phyloP scores from a whole-genome alignment of 2,329 filamentous ascomycete genomes.

The Ascocoryne sarcoides region DNA sequence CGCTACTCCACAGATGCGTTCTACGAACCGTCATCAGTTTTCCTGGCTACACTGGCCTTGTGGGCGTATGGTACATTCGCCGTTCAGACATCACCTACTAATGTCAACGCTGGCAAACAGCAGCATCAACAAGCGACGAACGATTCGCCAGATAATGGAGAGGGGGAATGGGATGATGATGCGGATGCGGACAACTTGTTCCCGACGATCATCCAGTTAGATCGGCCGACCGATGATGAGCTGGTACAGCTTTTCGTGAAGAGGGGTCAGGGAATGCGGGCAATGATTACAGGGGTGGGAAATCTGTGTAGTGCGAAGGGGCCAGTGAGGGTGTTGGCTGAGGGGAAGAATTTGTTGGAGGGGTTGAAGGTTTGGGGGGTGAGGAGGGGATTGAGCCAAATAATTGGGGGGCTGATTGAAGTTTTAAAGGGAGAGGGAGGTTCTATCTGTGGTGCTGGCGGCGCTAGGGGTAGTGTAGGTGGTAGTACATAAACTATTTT shows the following conservation, averaged over 20 bases:
- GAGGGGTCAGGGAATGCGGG: conserved; percentile 40
- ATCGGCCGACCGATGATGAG: conserved; percentile 48
- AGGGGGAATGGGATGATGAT: conserved; percentile 2
- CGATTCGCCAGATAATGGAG: not conserved
- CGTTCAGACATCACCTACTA: not conserved
- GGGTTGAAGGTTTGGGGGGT: too few species aligned
- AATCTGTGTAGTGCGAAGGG: conserved; percentile 35
- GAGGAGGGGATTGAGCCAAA: too few species aligned
- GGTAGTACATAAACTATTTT: too few species aligned
- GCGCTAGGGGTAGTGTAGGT: too few species aligned
- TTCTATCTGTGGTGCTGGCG: too few species aligned
- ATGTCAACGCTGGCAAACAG: not conserved
- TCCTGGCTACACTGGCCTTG: conserved; percentile 37
- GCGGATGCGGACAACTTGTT: conserved; percentile 19
- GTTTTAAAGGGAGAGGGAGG: too few species aligned
- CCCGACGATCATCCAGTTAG: conserved; percentile 41
- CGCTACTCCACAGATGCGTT: conserved; percentile 40
- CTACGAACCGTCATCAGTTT: conserved; percentile 37
- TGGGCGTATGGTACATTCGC: conserved; percentile 34
- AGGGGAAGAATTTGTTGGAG: conserved; percentile 32
- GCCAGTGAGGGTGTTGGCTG: conserved; percentile 30
- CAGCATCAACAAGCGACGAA: not conserved
- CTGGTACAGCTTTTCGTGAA: conserved; percentile 47
- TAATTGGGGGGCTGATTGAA: too few species aligned
- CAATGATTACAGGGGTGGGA: conserved; percentile 43